phyloP scores from a whole-genome alignment of 2,329 filamentous ascomycete genomes.

The Xylariaceae sp. region DNA sequence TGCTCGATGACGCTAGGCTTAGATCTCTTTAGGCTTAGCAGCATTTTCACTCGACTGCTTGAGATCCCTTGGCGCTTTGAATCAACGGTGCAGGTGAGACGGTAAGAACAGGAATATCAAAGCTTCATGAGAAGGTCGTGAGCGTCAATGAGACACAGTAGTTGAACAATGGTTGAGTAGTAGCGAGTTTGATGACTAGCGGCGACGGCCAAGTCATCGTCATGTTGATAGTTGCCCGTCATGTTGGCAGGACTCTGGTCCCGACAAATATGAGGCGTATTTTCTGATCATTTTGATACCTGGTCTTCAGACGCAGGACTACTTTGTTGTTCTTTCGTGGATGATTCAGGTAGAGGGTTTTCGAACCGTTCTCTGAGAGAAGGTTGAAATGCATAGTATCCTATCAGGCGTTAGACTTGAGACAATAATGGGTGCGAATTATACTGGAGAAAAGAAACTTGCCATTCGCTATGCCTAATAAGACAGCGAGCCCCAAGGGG shows the following conservation, averaged over 20 bases:
- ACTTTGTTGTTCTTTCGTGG: constrained; percentile 5
- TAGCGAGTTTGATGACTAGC: neutral
- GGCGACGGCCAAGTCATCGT: neutral
- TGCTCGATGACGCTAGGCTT: neutral
- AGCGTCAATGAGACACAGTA: neutral
- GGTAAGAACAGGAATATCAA: neutral
- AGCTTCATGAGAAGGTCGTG: neutral
- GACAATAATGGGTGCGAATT: neutral
- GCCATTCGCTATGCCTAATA: constrained; percentile 33
- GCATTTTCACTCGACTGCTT: neutral
- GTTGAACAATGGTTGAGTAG: neutral
- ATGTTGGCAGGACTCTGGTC: neutral
- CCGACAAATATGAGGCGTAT: neutral
- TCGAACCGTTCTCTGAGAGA: constrained; percentile 21
- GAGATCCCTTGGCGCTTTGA: neutral
- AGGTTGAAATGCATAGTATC: constrained; percentile 26
- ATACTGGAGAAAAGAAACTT: constrained; percentile 6
- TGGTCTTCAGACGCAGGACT: neutral
- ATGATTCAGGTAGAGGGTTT: neutral
- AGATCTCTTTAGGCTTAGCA: neutral
- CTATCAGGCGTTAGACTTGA: constrained; percentile 13
- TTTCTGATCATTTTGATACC: constrained; percentile 9
- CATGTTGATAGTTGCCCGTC: neutral
- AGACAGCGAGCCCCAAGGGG: constrained; percentile 30
- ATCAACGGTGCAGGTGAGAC: neutral